phyloP scores from a whole-genome alignment of 805 yeast genomes.

The Torulaspora gathmanii region DNA sequence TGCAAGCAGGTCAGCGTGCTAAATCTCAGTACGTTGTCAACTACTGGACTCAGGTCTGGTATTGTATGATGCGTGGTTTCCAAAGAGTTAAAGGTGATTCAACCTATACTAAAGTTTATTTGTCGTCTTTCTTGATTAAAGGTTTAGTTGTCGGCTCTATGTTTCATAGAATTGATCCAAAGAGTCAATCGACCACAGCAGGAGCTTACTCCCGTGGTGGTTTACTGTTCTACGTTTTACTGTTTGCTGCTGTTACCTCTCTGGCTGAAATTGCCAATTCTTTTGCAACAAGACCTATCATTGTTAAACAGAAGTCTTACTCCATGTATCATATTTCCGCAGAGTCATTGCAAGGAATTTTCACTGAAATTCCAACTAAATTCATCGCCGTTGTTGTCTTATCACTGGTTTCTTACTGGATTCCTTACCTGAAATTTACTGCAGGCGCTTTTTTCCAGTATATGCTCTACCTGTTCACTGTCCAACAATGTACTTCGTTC shows the following conservation, averaged over 20 bases:
- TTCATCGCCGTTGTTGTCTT: slow-evolving; percentile 46
- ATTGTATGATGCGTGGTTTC: slow-evolving; percentile 51
- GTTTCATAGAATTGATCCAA: slow-evolving; percentile 45
- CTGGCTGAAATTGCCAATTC: slow-evolving; percentile 57
- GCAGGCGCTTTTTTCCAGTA: slow-evolving; percentile 55
- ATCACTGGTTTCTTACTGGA: slow-evolving; percentile 48
- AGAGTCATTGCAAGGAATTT: slow-evolving; percentile 53
- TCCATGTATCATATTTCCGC: slow-evolving; percentile 62
- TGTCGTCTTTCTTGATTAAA: slow-evolving; percentile 51
- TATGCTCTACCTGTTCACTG: slow-evolving; percentile 42
- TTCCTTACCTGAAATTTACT: slow-evolving; percentile 46
- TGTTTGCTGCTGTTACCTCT: slow-evolving; percentile 57
- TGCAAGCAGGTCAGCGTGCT: slow-evolving; percentile 38
- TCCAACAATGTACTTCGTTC: slow-evolving; percentile 50
- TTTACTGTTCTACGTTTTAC: slow-evolving; percentile 53
- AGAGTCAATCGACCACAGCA: slow-evolving; percentile 40
- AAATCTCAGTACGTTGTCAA: slow-evolving; percentile 43
- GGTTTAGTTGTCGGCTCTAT: slow-evolving; percentile 59
- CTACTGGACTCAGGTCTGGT: slow-evolving; percentile 46
- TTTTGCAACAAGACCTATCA: slow-evolving; percentile 57
- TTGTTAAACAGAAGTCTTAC: slow-evolving; percentile 60
- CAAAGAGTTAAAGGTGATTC: slow-evolving; percentile 54
- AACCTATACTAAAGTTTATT: slow-evolving; percentile 47
- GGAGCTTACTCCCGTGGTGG: slow-evolving; percentile 65
- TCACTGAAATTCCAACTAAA: slow-evolving; percentile 56